phyloP scores from a whole-genome alignment of 257 asterid species.

The Solanum verrucosum region DNA sequence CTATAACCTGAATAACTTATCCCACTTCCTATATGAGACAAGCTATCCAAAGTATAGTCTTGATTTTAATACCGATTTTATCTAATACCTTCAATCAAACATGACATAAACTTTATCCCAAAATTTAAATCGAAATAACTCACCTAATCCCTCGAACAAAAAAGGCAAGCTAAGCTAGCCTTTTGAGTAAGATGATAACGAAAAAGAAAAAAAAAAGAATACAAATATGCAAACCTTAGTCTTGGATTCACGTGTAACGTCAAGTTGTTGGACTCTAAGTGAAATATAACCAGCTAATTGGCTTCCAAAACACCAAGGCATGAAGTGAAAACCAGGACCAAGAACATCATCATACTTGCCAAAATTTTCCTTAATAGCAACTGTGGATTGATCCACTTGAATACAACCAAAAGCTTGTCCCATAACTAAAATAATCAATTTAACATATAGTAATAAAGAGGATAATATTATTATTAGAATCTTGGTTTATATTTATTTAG shows the following conservation, averaged over 20 bases:
- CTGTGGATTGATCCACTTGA: slow-evolving; percentile 20
- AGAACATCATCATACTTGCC: slow-evolving; percentile 16
- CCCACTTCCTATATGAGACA: not conserved
- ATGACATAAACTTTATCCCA: not conserved
- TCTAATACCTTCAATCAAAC: not conserved
- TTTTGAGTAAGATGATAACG: not conserved
- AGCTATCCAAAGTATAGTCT: not conserved
- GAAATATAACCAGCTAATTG: slow-evolving; percentile 14
- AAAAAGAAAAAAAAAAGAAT: not conserved
- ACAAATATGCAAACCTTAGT: slow-evolving; percentile 11
- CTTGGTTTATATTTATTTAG: not conserved
- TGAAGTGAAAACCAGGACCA: slow-evolving; percentile 19
- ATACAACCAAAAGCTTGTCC: slow-evolving; percentile 24
- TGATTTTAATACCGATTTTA: not conserved
- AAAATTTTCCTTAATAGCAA: slow-evolving; percentile 13
- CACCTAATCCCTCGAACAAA: not conserved
- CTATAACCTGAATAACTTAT: not conserved
- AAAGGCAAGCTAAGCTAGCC: not conserved
- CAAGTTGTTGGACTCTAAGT: slow-evolving; percentile 19
- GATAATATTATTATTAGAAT: not conserved
- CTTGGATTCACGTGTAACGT: slow-evolving; percentile 18
- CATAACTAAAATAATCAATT: not conserved
- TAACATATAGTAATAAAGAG: not conserved
- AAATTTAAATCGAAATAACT: not conserved
- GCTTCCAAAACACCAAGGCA: slow-evolving; percentile 24